A percentile compares a stretch with the other conserved stretches of the same genome.
Evolutionary conservation across 306 rosid species (phyloP).

Genomic region (Rosa multiflora): DNA sequence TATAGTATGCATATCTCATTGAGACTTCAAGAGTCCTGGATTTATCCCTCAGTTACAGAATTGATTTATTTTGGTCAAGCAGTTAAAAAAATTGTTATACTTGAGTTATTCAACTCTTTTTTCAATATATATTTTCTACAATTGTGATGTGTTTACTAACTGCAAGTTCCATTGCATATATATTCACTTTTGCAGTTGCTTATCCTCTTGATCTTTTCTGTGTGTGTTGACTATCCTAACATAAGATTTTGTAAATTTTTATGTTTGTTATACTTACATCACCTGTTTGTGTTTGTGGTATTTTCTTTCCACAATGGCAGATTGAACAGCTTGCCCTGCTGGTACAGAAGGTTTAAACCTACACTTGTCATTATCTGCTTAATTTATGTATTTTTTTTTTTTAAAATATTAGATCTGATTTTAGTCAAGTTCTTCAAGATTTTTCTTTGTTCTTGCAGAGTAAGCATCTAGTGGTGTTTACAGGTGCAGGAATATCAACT

Average conservation of each 20-base stretch:
- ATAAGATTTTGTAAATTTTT: not conserved
- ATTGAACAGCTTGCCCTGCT: conserved; percentile 64
- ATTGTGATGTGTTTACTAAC: not conserved
- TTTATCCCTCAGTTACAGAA: not conserved
- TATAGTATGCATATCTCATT: not conserved
- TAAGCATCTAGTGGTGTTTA: conserved; percentile 97
- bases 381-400: conserved; percentile 6
- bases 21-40: not conserved
- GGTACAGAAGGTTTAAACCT: conserved; percentile 64
- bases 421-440: conserved; percentile 18
- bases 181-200: not conserved
- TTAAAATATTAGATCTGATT: conserved; percentile 20
- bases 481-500: conserved; percentile 98
- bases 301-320: conserved; percentile 40
- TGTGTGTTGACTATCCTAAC: not conserved
- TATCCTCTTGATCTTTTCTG: not conserved
- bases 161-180: not conserved
- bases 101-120: not conserved
- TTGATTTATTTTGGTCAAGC: not conserved
- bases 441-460: conserved; percentile 64
- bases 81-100: not conserved
- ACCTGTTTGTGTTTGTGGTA: conserved; percentile 12
- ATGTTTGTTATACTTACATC: conserved; percentile 25
- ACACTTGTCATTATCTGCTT: conserved; percentile 26
- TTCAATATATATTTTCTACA: not conserved